Evolutionary conservation across 2,329 filamentous ascomycete species (phyloP).

Genomic region (Phialemoniopsis sp.): DNA sequence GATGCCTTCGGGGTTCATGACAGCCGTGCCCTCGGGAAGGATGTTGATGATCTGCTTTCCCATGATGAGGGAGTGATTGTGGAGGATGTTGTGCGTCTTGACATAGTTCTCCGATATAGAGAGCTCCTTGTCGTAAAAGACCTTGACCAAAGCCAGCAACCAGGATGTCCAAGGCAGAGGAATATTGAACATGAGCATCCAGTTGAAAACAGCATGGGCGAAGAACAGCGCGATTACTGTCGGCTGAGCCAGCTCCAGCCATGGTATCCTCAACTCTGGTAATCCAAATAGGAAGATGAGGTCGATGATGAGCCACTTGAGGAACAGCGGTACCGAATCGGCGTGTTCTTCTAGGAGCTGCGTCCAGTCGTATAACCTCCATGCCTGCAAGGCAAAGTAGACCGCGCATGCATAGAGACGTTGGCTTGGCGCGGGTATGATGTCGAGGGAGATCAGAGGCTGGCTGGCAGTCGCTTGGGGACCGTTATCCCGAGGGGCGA

Average conservation of each 20-base stretch:
- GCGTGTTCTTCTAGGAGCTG: slow-evolving; percentile 75
- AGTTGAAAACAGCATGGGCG: slow-evolving; percentile 69
- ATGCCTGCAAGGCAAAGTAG: slow-evolving; percentile 72
- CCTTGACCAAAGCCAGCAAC: slow-evolving; percentile 68
- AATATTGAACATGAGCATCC: slow-evolving; percentile 89
- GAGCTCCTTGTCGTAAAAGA: slow-evolving; percentile 88
- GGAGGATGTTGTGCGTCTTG: slow-evolving; percentile 79
- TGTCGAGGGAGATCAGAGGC: slow-evolving; percentile 74
- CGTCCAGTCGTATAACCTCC: slow-evolving; percentile 84
- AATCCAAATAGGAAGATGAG: slow-evolving; percentile 82
- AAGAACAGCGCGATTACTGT: slow-evolving; percentile 69
- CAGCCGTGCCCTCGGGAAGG: slow-evolving; percentile 87
- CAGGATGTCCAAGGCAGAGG: slow-evolving; percentile 69
- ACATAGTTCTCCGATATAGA: slow-evolving; percentile 92
- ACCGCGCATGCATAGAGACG: slow-evolving; percentile 81
- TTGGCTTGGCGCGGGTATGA: slow-evolving; percentile 88
- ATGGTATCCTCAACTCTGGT: slow-evolving; percentile 86
- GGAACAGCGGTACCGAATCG: slow-evolving; percentile 82
- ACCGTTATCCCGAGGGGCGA: slow-evolving; percentile 38
- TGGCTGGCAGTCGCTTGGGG: slow-evolving; percentile 20
- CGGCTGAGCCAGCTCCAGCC: slow-evolving; percentile 85
- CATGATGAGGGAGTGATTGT: slow-evolving; percentile 90
- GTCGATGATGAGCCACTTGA: slow-evolving; percentile 92
- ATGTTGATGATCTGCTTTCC: slow-evolving; percentile 98
- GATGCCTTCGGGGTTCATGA: slow-evolving; percentile 77